phyloP scores from a whole-genome alignment of 75 land plant species.

The Picea sitchensis region DNA sequence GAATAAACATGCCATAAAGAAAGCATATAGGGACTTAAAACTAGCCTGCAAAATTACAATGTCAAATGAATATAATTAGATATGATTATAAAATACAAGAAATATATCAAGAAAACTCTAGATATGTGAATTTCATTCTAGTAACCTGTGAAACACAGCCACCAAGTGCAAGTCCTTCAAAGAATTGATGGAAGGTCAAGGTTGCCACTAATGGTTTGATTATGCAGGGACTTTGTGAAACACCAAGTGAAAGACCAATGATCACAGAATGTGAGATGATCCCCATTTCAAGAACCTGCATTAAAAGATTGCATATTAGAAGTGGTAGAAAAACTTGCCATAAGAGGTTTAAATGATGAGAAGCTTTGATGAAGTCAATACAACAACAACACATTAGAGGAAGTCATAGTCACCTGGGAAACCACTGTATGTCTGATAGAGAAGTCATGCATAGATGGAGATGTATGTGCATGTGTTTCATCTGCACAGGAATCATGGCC shows the following conservation, averaged over 20 bases:
- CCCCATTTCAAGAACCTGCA: constrained; percentile 42
- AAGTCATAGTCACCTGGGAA: constrained; percentile 61
- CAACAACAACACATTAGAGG: neutral
- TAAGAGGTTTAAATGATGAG: neutral
- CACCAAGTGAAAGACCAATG: constrained; percentile 93
- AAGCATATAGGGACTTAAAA: constrained; percentile 40
- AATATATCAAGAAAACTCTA: neutral
- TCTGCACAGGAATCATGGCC: constrained; percentile 47
- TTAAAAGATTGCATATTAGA: neutral
- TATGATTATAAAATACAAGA: neutral
- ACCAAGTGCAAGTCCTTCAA: constrained; percentile 95
- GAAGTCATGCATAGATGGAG: constrained; percentile 14
- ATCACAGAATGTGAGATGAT: constrained; percentile 70
- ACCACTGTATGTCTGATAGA: constrained; percentile 68
- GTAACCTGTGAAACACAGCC: constrained; percentile 84
- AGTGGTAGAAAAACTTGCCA: neutral
- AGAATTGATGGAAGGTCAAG: constrained; percentile 93
- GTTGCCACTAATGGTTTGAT: constrained; percentile 74
- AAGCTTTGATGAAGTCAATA: neutral
- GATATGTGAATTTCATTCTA: neutral
- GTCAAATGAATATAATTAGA: neutral
- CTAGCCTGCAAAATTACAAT: constrained; percentile 47
- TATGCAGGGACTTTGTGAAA: constrained; percentile 84
- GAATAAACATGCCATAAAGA: constrained; percentile 73
- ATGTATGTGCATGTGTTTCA: constrained; percentile 12